These are phyloP conservation scores for Xylaria polymorpha DNA, from an alignment of 2,329 filamentous ascomycete species.

Conservation along the genomic window DNA sequence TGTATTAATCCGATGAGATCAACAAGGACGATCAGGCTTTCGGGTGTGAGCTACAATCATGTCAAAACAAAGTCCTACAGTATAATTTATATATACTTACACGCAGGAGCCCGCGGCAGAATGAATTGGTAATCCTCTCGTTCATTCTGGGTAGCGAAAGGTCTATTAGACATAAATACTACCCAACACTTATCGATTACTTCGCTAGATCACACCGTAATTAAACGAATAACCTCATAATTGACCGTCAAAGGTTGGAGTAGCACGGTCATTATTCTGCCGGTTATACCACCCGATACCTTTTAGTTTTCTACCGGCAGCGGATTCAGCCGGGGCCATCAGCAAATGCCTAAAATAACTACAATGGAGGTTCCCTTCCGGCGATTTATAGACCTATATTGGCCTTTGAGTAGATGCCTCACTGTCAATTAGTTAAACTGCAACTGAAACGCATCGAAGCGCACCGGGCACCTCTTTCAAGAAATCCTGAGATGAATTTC, in stretches of 20 bases:
- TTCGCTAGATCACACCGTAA: not conserved
- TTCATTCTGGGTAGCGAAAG: not conserved
- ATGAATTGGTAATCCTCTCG: not conserved
- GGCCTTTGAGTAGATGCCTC: not conserved
- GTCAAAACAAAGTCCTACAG: not conserved
- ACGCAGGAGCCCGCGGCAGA: too few species aligned
- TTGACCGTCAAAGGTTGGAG: not conserved
- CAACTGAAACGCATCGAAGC: not conserved
- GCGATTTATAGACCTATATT: not conserved
- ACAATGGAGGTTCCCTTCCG: not conserved
- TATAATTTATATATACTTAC: not conserved
- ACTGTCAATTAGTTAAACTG: not conserved
- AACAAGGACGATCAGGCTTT: not conserved
- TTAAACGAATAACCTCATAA: not conserved
- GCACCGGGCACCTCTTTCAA: not conserved
- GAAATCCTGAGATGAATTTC: not conserved
- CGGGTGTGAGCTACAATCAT: not conserved
- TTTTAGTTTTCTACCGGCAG: not conserved
- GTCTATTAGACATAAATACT: not conserved
- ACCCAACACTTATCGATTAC: not conserved
- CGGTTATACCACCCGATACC: not conserved
- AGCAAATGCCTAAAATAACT: not conserved
- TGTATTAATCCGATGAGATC: not conserved
- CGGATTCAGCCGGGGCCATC: not conserved
- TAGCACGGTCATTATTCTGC: not conserved